phyloP scores from a whole-genome alignment of 352 stramenopile genomes.

The Plasmopara muralis region DNA sequence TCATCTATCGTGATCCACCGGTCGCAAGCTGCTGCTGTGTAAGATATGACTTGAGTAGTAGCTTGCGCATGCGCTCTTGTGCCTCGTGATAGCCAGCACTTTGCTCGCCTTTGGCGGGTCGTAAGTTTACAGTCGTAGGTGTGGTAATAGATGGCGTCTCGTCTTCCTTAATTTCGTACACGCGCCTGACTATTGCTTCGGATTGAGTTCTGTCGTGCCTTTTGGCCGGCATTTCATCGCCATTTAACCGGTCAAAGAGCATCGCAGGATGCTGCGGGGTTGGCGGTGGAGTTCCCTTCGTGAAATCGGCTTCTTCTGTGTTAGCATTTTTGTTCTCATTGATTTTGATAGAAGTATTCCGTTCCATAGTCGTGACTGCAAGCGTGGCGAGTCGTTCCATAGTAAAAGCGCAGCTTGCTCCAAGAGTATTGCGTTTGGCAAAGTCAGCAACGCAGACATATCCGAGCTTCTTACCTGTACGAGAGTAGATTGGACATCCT shows the following conservation, averaged over 20 bases:
- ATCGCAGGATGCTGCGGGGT: constrained; percentile 25
- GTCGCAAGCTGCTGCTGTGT: constrained; percentile 72
- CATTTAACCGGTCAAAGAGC: constrained; percentile 39
- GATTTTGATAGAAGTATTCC: constrained; percentile 35
- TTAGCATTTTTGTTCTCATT: constrained; percentile 12
- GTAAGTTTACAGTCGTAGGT: constrained; percentile 18
- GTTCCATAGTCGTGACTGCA: constrained; percentile 73
- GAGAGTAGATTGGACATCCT: constrained; percentile 71
- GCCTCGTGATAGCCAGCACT: constrained; percentile 50
- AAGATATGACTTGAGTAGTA: constrained; percentile 74
- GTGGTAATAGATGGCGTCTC: constrained; percentile 20
- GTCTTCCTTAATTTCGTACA: constrained; percentile 40
- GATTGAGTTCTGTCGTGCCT: constrained; percentile 7
- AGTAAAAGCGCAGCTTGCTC: constrained; percentile 63
- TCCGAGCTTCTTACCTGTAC: constrained; percentile 55
- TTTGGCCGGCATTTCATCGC: constrained; percentile 2
- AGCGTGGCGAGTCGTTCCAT: constrained; percentile 76
- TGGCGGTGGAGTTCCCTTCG: constrained; percentile 14
- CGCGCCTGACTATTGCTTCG: constrained; percentile 24
- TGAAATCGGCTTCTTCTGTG: constrained; percentile 24
- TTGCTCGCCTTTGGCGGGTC: constrained; percentile 28
- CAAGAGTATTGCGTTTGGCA: constrained; percentile 68
- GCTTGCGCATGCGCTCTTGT: constrained; percentile 68
- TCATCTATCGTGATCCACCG: constrained; percentile 13
- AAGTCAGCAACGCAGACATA: constrained; percentile 76